These are phyloP conservation scores for Aegilops umbellulata DNA, from an alignment of 176 grass and related monocot genomes.

Conservation along the genomic window DNA sequence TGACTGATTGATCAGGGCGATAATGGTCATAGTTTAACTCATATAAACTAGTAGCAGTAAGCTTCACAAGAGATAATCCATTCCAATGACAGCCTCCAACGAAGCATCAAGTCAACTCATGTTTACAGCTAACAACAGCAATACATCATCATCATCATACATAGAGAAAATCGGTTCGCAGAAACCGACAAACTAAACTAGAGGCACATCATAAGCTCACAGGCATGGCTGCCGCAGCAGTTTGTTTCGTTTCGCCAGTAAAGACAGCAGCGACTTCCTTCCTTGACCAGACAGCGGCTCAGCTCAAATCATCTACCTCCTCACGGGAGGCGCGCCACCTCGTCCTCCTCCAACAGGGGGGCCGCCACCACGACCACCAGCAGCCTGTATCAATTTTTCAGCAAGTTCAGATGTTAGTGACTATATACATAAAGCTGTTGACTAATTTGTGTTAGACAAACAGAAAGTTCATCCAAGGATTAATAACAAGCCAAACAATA, in stretches of 20 bases:
- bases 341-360: conserved; percentile 34
- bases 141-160: background rate
- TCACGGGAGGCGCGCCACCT: conserved; percentile 36
- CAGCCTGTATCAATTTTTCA: conserved; percentile 14
- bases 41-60: background rate
- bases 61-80: background rate
- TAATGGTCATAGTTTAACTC: background rate
- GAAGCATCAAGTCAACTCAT: background rate
- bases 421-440: background rate
- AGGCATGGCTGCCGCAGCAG: conserved; percentile 9
- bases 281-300: background rate
- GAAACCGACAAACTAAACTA: background rate
- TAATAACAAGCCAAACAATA: too few species aligned
- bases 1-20: too few species aligned
- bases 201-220: conserved; percentile 23
- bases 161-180: background rate
- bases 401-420: background rate
- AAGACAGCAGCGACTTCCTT: background rate
- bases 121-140: conserved; percentile 7
- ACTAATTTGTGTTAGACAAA: background rate
- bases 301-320: conserved; percentile 33
- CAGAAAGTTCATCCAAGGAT: background rate
- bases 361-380: conserved; percentile 36
- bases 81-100: background rate
- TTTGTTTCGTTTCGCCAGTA: background rate